These are phyloP conservation scores for Colletotrichum sansevieriae DNA, from an alignment of 2,329 filamentous ascomycete species.

Conservation along the genomic window DNA sequence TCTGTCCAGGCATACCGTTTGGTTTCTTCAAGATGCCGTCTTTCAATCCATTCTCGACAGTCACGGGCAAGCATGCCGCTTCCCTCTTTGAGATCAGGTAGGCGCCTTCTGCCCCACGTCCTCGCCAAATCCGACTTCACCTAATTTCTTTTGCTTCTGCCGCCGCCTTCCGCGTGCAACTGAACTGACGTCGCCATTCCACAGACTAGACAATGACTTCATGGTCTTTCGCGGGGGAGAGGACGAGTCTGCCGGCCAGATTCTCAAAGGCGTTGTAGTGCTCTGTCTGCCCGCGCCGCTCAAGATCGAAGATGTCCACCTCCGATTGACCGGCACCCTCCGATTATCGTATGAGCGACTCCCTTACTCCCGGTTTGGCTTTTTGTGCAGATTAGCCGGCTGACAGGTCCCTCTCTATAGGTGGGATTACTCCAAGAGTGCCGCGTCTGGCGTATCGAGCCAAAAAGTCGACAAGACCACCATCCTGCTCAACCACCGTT, in stretches of 20 bases:
- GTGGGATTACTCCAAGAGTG: conserved; percentile 66
- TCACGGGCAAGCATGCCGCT: conserved; percentile 63
- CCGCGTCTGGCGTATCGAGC: conserved; percentile 69
- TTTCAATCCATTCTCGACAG: conserved; percentile 68
- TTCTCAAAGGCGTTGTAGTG: conserved; percentile 80
- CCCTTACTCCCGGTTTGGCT: conserved; percentile 21
- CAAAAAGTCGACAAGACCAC: conserved; percentile 70
- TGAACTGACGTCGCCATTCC: conserved; percentile 39
- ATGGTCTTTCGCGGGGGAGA: conserved; percentile 82
- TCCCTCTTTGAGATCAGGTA: conserved; percentile 72
- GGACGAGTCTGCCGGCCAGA: conserved; percentile 80
- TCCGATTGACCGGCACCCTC: conserved; percentile 78
- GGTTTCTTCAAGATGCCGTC: conserved; percentile 69
- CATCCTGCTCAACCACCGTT: conserved; percentile 76
- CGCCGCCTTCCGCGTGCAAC: not conserved
- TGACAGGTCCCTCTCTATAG: conserved; percentile 48
- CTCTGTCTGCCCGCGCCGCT: conserved; percentile 78
- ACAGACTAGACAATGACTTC: conserved; percentile 81
- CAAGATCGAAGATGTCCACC: conserved; percentile 78
- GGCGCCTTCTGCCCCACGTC: conserved; percentile 43
- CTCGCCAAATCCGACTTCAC: conserved; percentile 18
- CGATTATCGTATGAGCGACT: conserved; percentile 72
- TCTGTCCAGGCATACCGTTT: conserved; percentile 59
- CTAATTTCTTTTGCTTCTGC: conserved; percentile 4
- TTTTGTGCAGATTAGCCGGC: conserved; percentile 22